phyloP scores from a whole-genome alignment of 352 stramenopile genomes.

The Phytophthora fragariaefolia region DNA sequence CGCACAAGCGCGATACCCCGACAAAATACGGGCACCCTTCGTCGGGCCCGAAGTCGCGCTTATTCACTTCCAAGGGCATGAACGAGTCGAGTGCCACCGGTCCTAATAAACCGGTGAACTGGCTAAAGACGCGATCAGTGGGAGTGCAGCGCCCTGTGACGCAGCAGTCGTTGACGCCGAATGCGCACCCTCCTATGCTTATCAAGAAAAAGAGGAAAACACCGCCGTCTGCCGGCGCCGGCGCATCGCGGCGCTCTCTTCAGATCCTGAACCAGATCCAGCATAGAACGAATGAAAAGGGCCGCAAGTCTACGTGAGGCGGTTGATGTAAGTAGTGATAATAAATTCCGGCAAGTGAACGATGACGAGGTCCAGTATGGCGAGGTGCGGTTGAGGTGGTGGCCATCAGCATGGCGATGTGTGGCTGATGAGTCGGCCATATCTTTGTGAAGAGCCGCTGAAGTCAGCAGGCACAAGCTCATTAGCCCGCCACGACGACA shows the following conservation, averaged over 20 bases:
- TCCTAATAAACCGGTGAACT: conserved; percentile 74
- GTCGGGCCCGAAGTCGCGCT: conserved; percentile 35
- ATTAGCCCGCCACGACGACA: conserved; percentile 2
- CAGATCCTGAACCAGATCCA: conserved; percentile 89
- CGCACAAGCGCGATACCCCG: conserved; percentile 60
- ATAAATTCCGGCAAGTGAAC: conserved; percentile 18
- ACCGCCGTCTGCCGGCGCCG: conserved; percentile 49
- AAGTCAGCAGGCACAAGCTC: not conserved
- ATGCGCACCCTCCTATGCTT: conserved; percentile 36
- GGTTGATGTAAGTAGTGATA: conserved; percentile 18
- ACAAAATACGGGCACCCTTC: conserved; percentile 39
- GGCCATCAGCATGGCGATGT: no score
- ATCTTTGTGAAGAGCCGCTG: conserved; percentile 33
- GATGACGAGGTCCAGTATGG: no score
- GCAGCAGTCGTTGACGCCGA: conserved; percentile 51
- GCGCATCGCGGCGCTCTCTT: conserved; percentile 71
- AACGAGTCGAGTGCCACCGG: conserved; percentile 35
- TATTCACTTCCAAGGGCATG: conserved; percentile 60
- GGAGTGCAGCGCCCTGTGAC: conserved; percentile 18
- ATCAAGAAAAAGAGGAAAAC: conserved; percentile 67
- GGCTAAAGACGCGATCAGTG: conserved; percentile 80
- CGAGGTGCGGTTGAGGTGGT: not conserved
- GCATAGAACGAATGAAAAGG: conserved; percentile 56
- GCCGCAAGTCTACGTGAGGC: conserved; percentile 45
- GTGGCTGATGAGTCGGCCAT: conserved; percentile 22